Evolutionary conservation across 495 filamentous ascomycete species (phyloP).

Genomic region (Chaetomium cochliodes): DNA sequence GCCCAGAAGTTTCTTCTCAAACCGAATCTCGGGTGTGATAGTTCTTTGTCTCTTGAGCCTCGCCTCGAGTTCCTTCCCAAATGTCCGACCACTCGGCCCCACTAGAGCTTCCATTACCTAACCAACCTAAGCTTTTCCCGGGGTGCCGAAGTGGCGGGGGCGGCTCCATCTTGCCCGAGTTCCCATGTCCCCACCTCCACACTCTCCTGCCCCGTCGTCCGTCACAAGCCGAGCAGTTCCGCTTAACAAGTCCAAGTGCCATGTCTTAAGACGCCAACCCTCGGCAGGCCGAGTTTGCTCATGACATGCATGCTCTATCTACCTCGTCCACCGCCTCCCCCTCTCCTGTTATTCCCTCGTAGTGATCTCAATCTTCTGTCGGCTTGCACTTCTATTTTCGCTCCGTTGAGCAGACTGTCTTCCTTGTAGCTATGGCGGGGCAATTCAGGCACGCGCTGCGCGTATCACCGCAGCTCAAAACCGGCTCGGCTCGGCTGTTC

Average conservation of each 20-base stretch:
- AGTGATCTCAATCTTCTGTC: not conserved
- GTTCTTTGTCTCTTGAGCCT: slow-evolving; percentile 1
- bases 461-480: slow-evolving; percentile 20
- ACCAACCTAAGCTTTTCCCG: slow-evolving; percentile 20
- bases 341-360: not conserved
- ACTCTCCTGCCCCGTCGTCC: slow-evolving; percentile 23
- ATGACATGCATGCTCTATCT: slow-evolving; percentile 11
- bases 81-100: not conserved
- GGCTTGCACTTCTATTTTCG: not conserved
- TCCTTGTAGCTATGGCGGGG: slow-evolving; percentile 19
- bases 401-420: not conserved
- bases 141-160: slow-evolving; percentile 22
- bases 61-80: not conserved
- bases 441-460: slow-evolving; percentile 27
- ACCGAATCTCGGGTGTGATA: not conserved
- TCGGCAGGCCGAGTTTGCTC: slow-evolving; percentile 15
- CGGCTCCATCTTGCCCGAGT: not conserved
- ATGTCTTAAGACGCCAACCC: slow-evolving; percentile 22
- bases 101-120: slow-evolving; percentile 12
- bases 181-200: slow-evolving; percentile 22
- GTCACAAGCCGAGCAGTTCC: slow-evolving; percentile 39
- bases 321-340: not conserved
- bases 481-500: slow-evolving; percentile 59
- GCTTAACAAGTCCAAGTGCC: slow-evolving; percentile 13
- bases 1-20: not conserved